Evolutionary conservation across 306 rosid genomes (phyloP), one percentile per base, ranked within the genome.

Genomic region (Geum urbanum): DNA sequence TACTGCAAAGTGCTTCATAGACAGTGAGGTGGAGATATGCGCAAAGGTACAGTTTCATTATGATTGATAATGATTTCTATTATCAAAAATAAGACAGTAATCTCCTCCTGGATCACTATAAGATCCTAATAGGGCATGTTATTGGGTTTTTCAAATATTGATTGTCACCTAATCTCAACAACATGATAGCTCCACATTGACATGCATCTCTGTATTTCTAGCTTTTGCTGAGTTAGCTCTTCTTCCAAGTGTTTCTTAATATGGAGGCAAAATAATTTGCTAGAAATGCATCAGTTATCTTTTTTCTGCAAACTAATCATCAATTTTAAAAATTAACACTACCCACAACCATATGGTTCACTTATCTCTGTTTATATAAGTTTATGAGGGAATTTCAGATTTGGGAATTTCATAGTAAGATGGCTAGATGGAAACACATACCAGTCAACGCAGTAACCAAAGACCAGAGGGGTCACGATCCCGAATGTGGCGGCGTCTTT

Each of bases 391-490:
- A 24, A 24, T 24, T 24, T 24, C 27, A 24, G 27, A 24, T 24
- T 24, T 24, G 27, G 27, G 27, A 24, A 24, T 24, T 24, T 24
- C 27, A 24, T 24, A 24, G 27, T 24, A 24, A 24, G 27, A 24
- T 24, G 27, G 27, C 27, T 24, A 24, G 27, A 24, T 24, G 27
- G 27, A 24, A 24, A 24, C 27, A 24, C 27, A 24, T 24, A 24
- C 27, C 27, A 24, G 27, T 24, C 27, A 24, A 24, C 2, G 27
- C 27, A 24, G 27, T 24, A 24, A 24, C 27, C 1, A 24, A 24
- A 82, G 9, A 81, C 67, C n/a, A 87, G 85, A 7, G 97, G 92
- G 41, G 83, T 85, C 6, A 77, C n/a, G n/a, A n/a, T n/a, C n/a
- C n/a, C 86, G 16, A 77, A 84, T 0, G 76, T 86, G 6, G 87